Conservation (phyloP, 2,329 filamentous ascomycete species). For the Escovopsis sp. region DNA sequence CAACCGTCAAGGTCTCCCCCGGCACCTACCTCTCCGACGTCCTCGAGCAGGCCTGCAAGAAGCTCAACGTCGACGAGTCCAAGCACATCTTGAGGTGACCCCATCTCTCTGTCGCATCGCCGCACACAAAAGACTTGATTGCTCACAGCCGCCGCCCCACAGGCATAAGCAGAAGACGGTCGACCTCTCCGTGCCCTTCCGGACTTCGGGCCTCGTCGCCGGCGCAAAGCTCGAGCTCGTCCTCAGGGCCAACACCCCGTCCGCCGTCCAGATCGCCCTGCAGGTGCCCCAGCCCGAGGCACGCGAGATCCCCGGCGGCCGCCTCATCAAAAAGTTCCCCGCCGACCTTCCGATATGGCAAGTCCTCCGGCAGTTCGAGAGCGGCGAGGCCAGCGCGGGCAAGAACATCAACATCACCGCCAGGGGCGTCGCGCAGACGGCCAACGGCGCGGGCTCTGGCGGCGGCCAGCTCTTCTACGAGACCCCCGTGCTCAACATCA, state of each 20-base stretch:
- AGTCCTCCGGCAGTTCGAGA: constrained; percentile 79
- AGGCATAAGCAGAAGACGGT: constrained; percentile 74
- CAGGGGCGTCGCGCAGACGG: constrained; percentile 54
- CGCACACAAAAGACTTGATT: neutral
- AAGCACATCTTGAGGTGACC: constrained; percentile 68
- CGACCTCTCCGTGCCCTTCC: constrained; percentile 72
- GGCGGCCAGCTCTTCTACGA: constrained; percentile 79
- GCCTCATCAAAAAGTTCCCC: constrained; percentile 69
- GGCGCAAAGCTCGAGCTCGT: constrained; percentile 91
- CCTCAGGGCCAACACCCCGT: constrained; percentile 69
- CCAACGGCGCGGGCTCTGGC: constrained; percentile 34
- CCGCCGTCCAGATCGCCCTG: constrained; percentile 76
- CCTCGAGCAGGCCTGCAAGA: constrained; percentile 72
- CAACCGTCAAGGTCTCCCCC: constrained; percentile 70
- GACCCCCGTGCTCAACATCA: constrained; percentile 68
- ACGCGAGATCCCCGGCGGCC: constrained; percentile 44
- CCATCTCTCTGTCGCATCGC: constrained; percentile 3
- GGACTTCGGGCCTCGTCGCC: constrained; percentile 64
- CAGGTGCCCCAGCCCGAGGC: constrained; percentile 65
- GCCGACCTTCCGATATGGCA: constrained; percentile 84
- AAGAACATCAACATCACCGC: constrained; percentile 68
- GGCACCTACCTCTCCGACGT: constrained; percentile 73
- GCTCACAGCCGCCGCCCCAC: neutral
- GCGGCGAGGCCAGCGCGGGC: constrained; percentile 46
- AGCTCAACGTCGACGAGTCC: constrained; percentile 57